phyloP scores from a whole-genome alignment of 2,329 filamentous ascomycete species.

The Annulohypoxylon truncatum region DNA sequence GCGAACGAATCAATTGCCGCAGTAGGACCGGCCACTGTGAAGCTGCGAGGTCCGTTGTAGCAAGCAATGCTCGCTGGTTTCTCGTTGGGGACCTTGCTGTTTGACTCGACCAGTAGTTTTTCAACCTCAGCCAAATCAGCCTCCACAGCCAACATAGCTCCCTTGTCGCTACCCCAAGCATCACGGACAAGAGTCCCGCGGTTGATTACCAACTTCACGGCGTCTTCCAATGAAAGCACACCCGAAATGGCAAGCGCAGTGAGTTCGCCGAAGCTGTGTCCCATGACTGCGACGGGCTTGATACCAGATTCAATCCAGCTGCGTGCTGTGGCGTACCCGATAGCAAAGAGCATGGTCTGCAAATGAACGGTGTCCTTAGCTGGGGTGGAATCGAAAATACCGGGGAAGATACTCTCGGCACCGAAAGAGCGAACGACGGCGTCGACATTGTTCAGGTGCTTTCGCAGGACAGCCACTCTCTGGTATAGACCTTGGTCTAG shows the following conservation, averaged over 20 bases:
- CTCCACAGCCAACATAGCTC: slow-evolving; percentile 53
- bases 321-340: slow-evolving; percentile 53
- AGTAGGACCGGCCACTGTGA: slow-evolving; percentile 49
- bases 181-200: slow-evolving; percentile 50
- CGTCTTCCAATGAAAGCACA: slow-evolving; percentile 48
- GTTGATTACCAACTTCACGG: slow-evolving; percentile 46
- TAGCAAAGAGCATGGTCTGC: slow-evolving; percentile 55
- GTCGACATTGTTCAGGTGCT: slow-evolving; percentile 42
- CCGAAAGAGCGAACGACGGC: slow-evolving; percentile 35
- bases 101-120: slow-evolving; percentile 30
- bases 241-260: slow-evolving; percentile 54
- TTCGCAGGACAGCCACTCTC: slow-evolving; percentile 38
- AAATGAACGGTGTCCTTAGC: slow-evolving; percentile 48
- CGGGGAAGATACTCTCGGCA: slow-evolving; percentile 45
- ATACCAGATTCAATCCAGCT: slow-evolving; percentile 54
- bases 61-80: slow-evolving; percentile 48
- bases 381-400: slow-evolving; percentile 47
- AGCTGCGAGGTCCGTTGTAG: slow-evolving; percentile 49
- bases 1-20: slow-evolving; percentile 43
- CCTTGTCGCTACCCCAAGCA: slow-evolving; percentile 52
- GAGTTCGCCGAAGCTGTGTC: slow-evolving; percentile 58
- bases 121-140: slow-evolving; percentile 32
- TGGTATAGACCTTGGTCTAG: slow-evolving; percentile 49
- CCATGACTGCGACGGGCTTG: slow-evolving; percentile 48
- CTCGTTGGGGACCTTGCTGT: slow-evolving; percentile 18